Evolutionary conservation across 2,329 filamentous ascomycete genomes (phyloP).

Genomic region (Huntiella abstrusa): DNA sequence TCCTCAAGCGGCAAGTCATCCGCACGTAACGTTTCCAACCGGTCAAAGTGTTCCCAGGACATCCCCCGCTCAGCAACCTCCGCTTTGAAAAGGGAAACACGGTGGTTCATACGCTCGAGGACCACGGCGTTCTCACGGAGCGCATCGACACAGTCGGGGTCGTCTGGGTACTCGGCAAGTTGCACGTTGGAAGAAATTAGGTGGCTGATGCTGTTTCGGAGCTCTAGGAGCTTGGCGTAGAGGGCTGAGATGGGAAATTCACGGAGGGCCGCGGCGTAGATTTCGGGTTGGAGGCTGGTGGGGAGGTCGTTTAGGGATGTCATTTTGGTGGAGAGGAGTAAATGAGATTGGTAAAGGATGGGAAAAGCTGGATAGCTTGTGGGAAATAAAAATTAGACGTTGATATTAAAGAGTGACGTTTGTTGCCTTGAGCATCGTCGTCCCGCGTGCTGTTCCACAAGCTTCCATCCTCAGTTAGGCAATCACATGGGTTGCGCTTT

Average conservation of each 20-base stretch:
- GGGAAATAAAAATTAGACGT: no score
- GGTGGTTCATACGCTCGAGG: slow-evolving; percentile 46
- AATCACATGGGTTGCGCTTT: no score
- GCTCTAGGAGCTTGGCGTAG: slow-evolving; percentile 56
- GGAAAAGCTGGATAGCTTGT: no score
- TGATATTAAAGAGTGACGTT: no score
- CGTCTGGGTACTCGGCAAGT: slow-evolving; percentile 44
- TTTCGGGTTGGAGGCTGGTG: slow-evolving; percentile 35
- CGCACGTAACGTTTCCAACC: slow-evolving; percentile 17
- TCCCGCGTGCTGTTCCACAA: no score
- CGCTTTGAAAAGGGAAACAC: slow-evolving; percentile 40
- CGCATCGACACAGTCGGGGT: slow-evolving; percentile 55
- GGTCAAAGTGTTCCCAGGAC: slow-evolving; percentile 38
- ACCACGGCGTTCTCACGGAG: slow-evolving; percentile 54
- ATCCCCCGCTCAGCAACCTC: slow-evolving; percentile 44
- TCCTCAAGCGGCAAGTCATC: slow-evolving; percentile 1
- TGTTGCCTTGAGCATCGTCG: no score
- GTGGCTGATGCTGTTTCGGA: slow-evolving; percentile 56
- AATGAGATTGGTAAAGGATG: no score
- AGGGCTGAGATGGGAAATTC: slow-evolving; percentile 48
- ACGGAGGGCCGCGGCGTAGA: slow-evolving; percentile 48
- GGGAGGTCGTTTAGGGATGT: slow-evolving; percentile 19
- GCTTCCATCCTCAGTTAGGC: no score
- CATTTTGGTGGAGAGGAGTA: no score
- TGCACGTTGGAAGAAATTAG: slow-evolving; percentile 57